Percentiles rank a stretch among this genome's conserved stretches.
Conservation (phyloP, 139 green algal species). For the Diplosphaera chodatii region DNA sequence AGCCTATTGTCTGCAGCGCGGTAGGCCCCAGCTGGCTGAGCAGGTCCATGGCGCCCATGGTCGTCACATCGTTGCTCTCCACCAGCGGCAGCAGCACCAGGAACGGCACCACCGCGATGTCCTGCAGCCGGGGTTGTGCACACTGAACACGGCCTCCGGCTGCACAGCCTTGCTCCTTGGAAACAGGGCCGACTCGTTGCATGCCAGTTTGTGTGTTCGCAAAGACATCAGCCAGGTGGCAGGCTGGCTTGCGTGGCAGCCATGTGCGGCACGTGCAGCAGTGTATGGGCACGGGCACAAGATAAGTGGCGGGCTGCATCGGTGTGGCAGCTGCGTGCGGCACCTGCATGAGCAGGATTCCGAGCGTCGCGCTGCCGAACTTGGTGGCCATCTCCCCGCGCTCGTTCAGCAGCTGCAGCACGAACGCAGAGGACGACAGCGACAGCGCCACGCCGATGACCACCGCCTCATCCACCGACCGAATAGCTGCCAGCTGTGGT, state of each 20-base stretch:
- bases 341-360: slow-evolving; percentile 95
- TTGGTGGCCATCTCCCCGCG: slow-evolving; percentile 70
- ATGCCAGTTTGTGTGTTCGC: no score
- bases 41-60: slow-evolving; percentile 27
- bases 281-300: no score
- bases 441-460: slow-evolving; percentile 87
- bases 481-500: slow-evolving; percentile 32
- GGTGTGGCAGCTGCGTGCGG: no score
- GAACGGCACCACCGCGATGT: slow-evolving; percentile 91
- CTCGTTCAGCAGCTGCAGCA: slow-evolving; percentile 91
- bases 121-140: no score
- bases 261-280: no score
- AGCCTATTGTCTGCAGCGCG: slow-evolving; percentile 53
- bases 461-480: slow-evolving; percentile 68
- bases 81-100: slow-evolving; percentile 84
- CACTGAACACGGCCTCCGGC: no score
- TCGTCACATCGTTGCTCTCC: slow-evolving; percentile 33
- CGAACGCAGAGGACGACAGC: slow-evolving; percentile 84
- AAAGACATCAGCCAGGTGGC: no score
- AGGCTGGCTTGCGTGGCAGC: no score
- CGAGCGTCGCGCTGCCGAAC: slow-evolving; percentile 88
- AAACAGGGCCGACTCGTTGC: no score
- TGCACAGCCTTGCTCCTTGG: no score
- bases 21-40: slow-evolving; percentile 63
- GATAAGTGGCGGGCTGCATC: no score